Evolutionary conservation across 768 basidiomycete species (phyloP).

Genomic region (Russula ochroleuca): DNA sequence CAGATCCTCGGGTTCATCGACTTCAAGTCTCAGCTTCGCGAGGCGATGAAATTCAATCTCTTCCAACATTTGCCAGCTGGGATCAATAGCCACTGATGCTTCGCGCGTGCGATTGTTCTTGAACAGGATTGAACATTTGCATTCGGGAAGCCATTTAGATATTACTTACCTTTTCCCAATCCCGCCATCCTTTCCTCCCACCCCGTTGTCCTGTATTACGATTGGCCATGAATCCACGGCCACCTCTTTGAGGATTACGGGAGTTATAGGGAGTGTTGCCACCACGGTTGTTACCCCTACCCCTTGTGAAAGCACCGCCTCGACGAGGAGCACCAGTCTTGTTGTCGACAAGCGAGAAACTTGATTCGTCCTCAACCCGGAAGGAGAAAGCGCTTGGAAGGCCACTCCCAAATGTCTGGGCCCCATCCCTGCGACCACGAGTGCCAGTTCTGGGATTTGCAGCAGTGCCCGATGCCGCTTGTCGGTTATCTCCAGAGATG

Average conservation of each 20-base stretch:
- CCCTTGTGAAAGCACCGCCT: slow-evolving; percentile 59
- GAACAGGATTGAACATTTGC: slow-evolving; percentile 10
- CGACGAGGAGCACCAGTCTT: slow-evolving; percentile 68
- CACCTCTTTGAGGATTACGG: slow-evolving; percentile 42
- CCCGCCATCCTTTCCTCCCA: slow-evolving; percentile 78
- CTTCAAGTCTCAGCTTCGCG: slow-evolving; percentile 86
- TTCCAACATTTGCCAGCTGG: slow-evolving; percentile 92
- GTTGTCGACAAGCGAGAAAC: slow-evolving; percentile 94
- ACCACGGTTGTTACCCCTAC: slow-evolving; percentile 41
- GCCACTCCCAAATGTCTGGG: slow-evolving; percentile 85
- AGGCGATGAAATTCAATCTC: slow-evolving; percentile 96
- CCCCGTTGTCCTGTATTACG: slow-evolving; percentile 49
- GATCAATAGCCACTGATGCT: slow-evolving; percentile 87
- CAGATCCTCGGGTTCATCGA: slow-evolving; percentile 89
- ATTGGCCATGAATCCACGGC: slow-evolving; percentile 41
- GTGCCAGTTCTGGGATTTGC: slow-evolving; percentile 45
- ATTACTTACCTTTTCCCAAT: slow-evolving; percentile 82
- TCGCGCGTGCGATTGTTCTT: slow-evolving; percentile 82
- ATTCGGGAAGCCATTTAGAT: not conserved
- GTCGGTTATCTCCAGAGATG: slow-evolving; percentile 57
- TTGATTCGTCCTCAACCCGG: slow-evolving; percentile 96
- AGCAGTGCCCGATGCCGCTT: slow-evolving; percentile 45
- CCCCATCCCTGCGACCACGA: slow-evolving; percentile 64
- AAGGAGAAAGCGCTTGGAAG: slow-evolving; percentile 90
- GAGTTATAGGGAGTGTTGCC: slow-evolving; percentile 41